phyloP scores from a whole-genome alignment of 148 eudicot species.

The Cornus kousa region DNA sequence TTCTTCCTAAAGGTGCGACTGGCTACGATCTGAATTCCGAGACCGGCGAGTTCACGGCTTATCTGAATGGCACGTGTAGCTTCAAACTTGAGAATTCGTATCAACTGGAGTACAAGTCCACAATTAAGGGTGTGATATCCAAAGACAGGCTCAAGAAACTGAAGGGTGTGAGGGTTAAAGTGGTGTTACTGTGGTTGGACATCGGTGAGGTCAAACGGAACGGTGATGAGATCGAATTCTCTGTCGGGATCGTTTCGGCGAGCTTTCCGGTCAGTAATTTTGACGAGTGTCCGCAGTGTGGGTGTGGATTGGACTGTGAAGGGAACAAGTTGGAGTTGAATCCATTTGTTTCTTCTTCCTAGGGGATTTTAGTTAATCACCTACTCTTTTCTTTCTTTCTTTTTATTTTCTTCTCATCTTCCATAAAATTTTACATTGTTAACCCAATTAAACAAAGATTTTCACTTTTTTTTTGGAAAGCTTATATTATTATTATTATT shows the following conservation, averaged over 20 bases:
- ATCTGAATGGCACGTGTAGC: conserved; percentile 30
- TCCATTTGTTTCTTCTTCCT: conserved; percentile 13
- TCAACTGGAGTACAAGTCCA: conserved; percentile 39
- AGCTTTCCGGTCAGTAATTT: conserved; percentile 40
- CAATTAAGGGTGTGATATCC: conserved; percentile 33
- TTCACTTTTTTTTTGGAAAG: too few species aligned
- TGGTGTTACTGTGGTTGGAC: conserved; percentile 45
- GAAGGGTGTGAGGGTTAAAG: conserved; percentile 46
- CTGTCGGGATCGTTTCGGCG: conserved; percentile 57
- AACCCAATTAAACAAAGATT: too few species aligned
- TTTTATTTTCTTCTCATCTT: neutral
- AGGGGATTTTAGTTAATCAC: neutral
- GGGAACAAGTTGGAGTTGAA: neutral
- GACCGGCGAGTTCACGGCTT: conserved; percentile 46
- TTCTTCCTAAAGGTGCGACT: conserved; percentile 53
- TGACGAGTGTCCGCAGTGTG: conserved; percentile 49
- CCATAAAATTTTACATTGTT: too few species aligned
- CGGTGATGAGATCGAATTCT: conserved; percentile 42
- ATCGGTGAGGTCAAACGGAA: conserved; percentile 42
- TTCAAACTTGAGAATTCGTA: conserved; percentile 45
- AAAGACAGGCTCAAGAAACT: conserved; percentile 27
- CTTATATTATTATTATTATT: too few species aligned
- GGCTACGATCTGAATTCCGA: conserved; percentile 43
- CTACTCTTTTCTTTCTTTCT: neutral
- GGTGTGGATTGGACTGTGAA: conserved; percentile 53